A percentile compares a stretch with the other conserved stretches of the same genome.
These are phyloP conservation scores for Neurospora sp. DNA, from an alignment of 495 filamentous ascomycete genomes.

Conservation along the genomic window DNA sequence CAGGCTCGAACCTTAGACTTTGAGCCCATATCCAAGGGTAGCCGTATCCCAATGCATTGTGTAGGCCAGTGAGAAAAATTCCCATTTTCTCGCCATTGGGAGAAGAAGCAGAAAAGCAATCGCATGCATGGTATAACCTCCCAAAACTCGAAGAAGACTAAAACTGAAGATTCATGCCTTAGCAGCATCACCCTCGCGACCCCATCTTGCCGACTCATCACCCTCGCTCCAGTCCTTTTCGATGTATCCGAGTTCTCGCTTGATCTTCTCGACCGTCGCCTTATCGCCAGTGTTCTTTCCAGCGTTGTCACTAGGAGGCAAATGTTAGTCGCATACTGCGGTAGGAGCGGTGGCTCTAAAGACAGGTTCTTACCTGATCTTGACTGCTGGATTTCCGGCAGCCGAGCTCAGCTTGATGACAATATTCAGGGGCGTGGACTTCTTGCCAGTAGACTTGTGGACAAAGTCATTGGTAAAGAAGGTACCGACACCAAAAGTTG, in stretches of 20 bases:
- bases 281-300: slow-evolving; percentile 93
- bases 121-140: slow-evolving; percentile 4
- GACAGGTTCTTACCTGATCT: slow-evolving; percentile 51
- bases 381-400: slow-evolving; percentile 71
- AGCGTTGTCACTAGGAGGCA: slow-evolving; percentile 59
- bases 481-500: slow-evolving; percentile 87
- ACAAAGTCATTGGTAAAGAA: slow-evolving; percentile 91
- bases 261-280: slow-evolving; percentile 69
- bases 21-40: neutral
- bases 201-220: slow-evolving; percentile 79
- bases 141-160: neutral
- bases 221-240: slow-evolving; percentile 77
- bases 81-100: neutral
- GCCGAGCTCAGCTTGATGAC: slow-evolving; percentile 92
- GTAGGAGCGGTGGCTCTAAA: neutral
- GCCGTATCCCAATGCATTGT: neutral
- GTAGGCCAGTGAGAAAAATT: neutral
- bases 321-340: neutral
- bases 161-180: slow-evolving; percentile 6
- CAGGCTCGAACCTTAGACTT: neutral
- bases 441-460: slow-evolving; percentile 55
- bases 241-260: slow-evolving; percentile 71
- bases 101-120: neutral
- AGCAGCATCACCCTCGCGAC: slow-evolving; percentile 23
- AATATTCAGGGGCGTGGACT: slow-evolving; percentile 91